Evolutionary conservation across 2,329 filamentous ascomycete genomes (phyloP), one percentile per base, ranked within the genome.

Genomic region (Diaporthe sp.): DNA sequence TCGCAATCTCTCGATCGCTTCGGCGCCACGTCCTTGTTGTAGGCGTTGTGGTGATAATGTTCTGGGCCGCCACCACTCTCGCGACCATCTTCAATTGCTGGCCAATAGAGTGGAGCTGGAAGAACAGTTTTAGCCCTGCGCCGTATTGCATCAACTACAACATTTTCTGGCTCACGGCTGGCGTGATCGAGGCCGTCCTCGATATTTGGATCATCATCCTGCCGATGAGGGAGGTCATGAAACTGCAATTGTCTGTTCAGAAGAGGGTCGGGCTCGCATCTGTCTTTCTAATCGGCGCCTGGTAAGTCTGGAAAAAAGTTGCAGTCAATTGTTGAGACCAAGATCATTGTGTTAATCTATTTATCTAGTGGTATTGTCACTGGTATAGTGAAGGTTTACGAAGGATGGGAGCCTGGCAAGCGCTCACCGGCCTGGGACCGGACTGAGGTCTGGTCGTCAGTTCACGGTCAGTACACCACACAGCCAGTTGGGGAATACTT

Each of bases 101-200:
- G 42, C 77, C 79, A 0, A 68, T 81, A 4, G 72, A 79, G 31
- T 79, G 77, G 57, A 74, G 42, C 15, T 81, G 78, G 74, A 39
- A 77, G 17, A 74, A 74, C 28, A 77, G 71, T 19, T 59, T 77
- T 1, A 74, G 73, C 13, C 77, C 81, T 42, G 77, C 77, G 8
- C 58, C 70, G 37, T 78, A 79, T n/a, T 82, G 79, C 62, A 77
- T 80, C 73, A 80, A 80, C 70, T 80, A 77, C 34, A 80, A 80
- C 42, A 72, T 79, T 13, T 80, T 79, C 59, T 80, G 79, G 80
- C 67, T 75, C 0, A 22, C 34, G 0, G 53, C 59, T 6, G 74
- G 74, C 8, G 28, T 75, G 0, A 57, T 75, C 0, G 74, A 75
- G 34, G 74, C 42, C 2, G 53, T 75, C 1, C 53, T 75, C 25